Evolutionary conservation across 2,329 filamentous ascomycete species (phyloP).

Genomic region (Neofusicoccum parvum): DNA sequence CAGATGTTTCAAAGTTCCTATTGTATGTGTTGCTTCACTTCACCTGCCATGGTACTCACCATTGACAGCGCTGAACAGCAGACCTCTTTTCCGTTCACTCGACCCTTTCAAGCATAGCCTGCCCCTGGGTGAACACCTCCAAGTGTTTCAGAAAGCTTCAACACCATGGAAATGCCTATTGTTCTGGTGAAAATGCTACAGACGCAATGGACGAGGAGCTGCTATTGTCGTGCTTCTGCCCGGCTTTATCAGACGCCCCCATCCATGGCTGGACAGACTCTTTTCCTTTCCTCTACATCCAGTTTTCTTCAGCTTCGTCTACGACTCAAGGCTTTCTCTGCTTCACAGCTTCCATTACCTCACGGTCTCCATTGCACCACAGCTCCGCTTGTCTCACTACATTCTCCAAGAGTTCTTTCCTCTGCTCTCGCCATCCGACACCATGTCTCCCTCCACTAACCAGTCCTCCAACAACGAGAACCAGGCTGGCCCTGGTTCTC

Average conservation of each 20-base stretch:
- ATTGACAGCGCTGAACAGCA: not conserved
- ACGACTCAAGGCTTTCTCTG: not conserved
- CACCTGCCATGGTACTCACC: not conserved
- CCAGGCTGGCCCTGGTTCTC: too few relatives aligned
- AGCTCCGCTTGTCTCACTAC: too few relatives aligned
- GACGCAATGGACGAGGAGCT: too few relatives aligned
- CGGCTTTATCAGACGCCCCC: too few relatives aligned
- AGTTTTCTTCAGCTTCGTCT: not conserved
- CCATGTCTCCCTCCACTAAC: too few relatives aligned
- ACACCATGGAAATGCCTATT: too few relatives aligned
- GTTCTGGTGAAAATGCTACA: too few relatives aligned
- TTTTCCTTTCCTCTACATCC: not conserved
- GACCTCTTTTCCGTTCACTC: not conserved
- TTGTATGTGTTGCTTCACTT: not conserved
- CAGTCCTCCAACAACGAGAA: too few relatives aligned
- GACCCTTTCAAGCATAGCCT: not conserved
- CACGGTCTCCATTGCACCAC: not conserved
- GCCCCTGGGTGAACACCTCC: too few relatives aligned
- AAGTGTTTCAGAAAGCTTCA: too few relatives aligned
- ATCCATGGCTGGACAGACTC: too few relatives aligned
- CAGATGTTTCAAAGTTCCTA: not conserved
- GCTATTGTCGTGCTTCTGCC: too few relatives aligned
- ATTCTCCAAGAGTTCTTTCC: not conserved
- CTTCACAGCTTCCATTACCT: not conserved
- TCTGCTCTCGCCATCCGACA: not conserved